Base-by-base conservation (phyloP, 306 rosid species). In the Castanea crenata region DNA sequence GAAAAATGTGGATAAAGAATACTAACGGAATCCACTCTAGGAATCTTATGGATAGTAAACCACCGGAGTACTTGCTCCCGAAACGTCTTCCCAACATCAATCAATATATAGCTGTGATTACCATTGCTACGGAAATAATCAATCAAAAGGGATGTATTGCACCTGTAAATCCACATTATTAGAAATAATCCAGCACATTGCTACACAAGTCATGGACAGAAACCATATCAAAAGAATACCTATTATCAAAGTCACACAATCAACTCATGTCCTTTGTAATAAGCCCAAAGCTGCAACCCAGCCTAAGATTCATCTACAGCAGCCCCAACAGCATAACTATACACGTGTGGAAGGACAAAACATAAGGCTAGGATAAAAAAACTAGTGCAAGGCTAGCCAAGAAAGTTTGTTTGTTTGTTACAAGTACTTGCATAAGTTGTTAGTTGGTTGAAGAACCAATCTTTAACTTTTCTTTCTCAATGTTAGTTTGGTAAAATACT, bases 31-130 rank as follows among this genome's bases (percentile, higher is more conserved):
- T 95, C 98, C 3, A 95, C 75, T 87, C 90, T 88, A 16, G 99
- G 98, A 84, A 95, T 91, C 90, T 81, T 86, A 83, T 91, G 87
- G 69, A 70, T 68, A 76, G 96, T 86, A 83, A 95, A 93, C 99
- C 99, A 95, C 75, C 99, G 78, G 31, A 95, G 96, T 21, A 95
- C 99, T 74, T 90, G 87, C 88, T 95, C 98, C 85, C 99, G 85
- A 81, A 95, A 93, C 0, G 99, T 90, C 89, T 95, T 95, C 46
- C 99, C 99, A 55, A 87, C 98, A 68, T 95, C 99, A 84, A 95
- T 93, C 86, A 95, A 78, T 49, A 93, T 76, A 72, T 91, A 93
- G 38, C 71, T 85, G 76, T 78, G 99, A 35, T 84, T 73, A 12
- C 87, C 96, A 78, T 86, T 83, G 44, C 76, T 76, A 81, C 38